Evolutionary conservation across 148 eudicot species (phyloP).

Genomic region (Diospyros kaki): DNA sequence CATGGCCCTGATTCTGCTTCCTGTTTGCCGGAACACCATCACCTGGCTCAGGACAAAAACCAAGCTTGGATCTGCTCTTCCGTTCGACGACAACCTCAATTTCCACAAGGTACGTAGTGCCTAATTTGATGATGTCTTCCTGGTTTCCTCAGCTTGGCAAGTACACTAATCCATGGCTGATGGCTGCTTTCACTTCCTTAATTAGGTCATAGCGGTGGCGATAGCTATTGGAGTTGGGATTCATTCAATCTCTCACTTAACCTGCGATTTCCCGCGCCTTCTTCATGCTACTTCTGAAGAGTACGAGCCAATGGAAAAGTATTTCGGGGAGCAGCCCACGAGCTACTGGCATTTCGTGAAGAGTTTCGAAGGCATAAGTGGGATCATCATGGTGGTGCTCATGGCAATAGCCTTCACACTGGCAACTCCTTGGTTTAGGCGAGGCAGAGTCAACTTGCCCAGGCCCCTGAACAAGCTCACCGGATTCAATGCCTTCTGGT

Average conservation of each 20-base stretch:
- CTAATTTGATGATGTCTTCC: background rate
- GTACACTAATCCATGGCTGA: background rate
- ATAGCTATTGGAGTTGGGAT: slow-evolving; percentile 46
- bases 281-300: slow-evolving; percentile 20
- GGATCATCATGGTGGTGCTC: slow-evolving; percentile 43
- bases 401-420: slow-evolving; percentile 57
- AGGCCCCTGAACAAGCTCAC: slow-evolving; percentile 41
- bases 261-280: slow-evolving; percentile 52
- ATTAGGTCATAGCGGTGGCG: slow-evolving; percentile 42
- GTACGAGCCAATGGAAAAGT: slow-evolving; percentile 32
- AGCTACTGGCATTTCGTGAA: slow-evolving; percentile 49
- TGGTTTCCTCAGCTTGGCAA: background rate
- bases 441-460: slow-evolving; percentile 37
- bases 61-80: slow-evolving; percentile 41
- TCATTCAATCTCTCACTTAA: slow-evolving; percentile 34
- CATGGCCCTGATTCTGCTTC: slow-evolving; percentile 52
- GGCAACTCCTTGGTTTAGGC: slow-evolving; percentile 47
- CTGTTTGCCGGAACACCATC: slow-evolving; percentile 54
- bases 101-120: slow-evolving; percentile 40
- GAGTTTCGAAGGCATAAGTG: slow-evolving; percentile 47
- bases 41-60: slow-evolving; percentile 61
- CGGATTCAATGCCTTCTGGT: slow-evolving; percentile 65
- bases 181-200: background rate
- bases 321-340: slow-evolving; percentile 33
- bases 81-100: slow-evolving; percentile 58